Evolutionary conservation across 2,329 filamentous ascomycete species (phyloP).

Genomic region (Penicillium sp.): DNA sequence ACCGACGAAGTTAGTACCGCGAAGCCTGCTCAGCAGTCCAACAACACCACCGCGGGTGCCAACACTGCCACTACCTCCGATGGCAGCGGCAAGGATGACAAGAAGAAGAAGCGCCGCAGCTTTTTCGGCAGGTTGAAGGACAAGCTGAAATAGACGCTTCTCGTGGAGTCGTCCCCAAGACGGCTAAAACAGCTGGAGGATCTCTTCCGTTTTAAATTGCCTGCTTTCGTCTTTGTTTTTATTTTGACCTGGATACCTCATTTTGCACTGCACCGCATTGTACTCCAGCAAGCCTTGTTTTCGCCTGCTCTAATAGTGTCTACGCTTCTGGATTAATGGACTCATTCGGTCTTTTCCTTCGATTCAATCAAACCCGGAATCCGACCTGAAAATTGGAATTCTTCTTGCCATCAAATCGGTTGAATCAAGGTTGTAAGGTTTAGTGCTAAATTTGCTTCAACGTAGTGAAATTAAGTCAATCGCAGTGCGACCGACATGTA

Average conservation of each 20-base stretch:
- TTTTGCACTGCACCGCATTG: conserved; percentile 25
- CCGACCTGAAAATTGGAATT: not conserved
- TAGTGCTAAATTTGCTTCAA: not conserved
- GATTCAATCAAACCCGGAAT: too few relatives aligned
- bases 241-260: conserved; percentile 28
- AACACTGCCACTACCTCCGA: conserved; percentile 29
- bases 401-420: not conserved
- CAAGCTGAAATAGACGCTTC: conserved; percentile 45
- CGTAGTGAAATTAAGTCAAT: not conserved
- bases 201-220: not conserved
- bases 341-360: not conserved
- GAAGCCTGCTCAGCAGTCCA: conserved; percentile 19
- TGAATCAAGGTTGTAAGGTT: not conserved
- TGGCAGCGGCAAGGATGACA: conserved; percentile 45
- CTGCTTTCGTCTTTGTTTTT: conserved; percentile 1
- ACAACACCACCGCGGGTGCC: conserved; percentile 9
- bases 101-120: conserved; percentile 66
- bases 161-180: not conserved
- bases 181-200: not conserved
- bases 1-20: conserved; percentile 21
- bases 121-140: conserved; percentile 56
- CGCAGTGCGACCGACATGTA: not conserved
- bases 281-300: conserved; percentile 21
- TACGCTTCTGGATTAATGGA: conserved; percentile 4
- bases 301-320: conserved; percentile 18